Percentiles rank a stretch among this genome's conserved stretches.
phyloP scores from a whole-genome alignment of 371 early-diverging fungal species.

The Mucor racemosus region DNA sequence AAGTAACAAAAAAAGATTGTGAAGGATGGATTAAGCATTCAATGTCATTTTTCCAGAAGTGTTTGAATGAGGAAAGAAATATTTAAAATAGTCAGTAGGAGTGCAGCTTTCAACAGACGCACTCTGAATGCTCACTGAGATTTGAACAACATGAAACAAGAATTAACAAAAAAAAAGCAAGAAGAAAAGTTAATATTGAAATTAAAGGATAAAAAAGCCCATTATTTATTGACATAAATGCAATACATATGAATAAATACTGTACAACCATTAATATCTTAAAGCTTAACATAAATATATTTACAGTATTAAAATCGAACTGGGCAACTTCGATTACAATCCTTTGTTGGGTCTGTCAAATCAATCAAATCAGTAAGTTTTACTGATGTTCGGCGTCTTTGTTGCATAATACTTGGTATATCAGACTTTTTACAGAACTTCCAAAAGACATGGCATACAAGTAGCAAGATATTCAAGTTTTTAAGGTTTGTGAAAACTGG shows the following conservation, averaged over 20 bases:
- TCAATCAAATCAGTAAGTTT: conserved; percentile 24
- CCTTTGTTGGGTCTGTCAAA: conserved; percentile 26
- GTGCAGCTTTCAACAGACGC: conserved; percentile 22
- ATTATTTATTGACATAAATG: conserved; percentile 21
- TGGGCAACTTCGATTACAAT: conserved; percentile 24
- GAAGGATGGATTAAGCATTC: conserved; percentile 17
- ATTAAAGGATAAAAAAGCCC: conserved; percentile 8
- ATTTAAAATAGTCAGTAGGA: conserved; percentile 20
- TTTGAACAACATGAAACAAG: background rate
- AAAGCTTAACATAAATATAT: conserved; percentile 25
- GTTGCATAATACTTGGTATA: conserved; percentile 21
- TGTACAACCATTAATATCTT: conserved; percentile 21
- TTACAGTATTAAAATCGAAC: conserved; percentile 21
- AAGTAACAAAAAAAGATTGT: background rate
- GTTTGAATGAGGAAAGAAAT: conserved; percentile 2
- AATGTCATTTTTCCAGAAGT: conserved; percentile 14
- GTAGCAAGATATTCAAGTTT: conserved; percentile 22
- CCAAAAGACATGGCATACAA: conserved; percentile 26
- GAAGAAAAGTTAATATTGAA: no score
- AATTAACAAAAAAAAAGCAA: no score
- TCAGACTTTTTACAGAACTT: conserved; percentile 19
- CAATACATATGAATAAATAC: conserved; percentile 23
- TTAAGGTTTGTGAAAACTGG: conserved; percentile 20
- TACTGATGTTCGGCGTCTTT: conserved; percentile 24
- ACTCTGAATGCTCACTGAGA: conserved; percentile 24